Evolutionary conservation across 306 rosid genomes (phyloP).

Genomic region (Neltuma alba): DNA sequence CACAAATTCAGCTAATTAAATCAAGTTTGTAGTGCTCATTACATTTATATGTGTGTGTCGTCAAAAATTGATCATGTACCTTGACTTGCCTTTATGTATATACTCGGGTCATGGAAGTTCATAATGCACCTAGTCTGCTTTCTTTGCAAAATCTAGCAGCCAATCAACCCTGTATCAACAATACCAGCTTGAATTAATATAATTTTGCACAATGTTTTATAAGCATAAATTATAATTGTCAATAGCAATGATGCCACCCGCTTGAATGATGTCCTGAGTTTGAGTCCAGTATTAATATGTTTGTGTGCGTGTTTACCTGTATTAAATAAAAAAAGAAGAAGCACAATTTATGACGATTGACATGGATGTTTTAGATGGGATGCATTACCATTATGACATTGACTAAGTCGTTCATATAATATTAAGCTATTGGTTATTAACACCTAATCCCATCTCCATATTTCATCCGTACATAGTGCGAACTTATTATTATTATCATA

Average conservation of each 20-base stretch:
- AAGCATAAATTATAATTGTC: no score
- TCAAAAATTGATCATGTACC: background rate
- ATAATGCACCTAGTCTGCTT: background rate
- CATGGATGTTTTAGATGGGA: no score
- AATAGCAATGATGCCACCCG: no score
- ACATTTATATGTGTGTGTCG: background rate
- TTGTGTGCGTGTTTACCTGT: no score
- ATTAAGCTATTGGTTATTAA: background rate
- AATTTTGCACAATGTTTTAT: no score
- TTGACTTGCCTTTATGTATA: constrained; percentile 7
- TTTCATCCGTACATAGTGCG: background rate
- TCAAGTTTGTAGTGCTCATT: constrained; percentile 19
- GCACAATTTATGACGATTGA: no score
- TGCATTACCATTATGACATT: background rate
- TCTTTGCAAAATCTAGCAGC: background rate
- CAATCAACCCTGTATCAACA: background rate
- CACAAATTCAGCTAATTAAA: background rate
- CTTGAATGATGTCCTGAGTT: no score
- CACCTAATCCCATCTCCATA: background rate
- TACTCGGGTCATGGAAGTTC: background rate
- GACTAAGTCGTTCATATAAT: background rate
- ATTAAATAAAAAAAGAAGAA: no score
- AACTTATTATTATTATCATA: background rate
- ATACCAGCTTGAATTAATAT: background rate
- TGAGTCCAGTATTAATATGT: no score